These are phyloP conservation scores for Erodium chrysanthum DNA, from an alignment of 441 rosid species.

Conservation along the genomic window DNA sequence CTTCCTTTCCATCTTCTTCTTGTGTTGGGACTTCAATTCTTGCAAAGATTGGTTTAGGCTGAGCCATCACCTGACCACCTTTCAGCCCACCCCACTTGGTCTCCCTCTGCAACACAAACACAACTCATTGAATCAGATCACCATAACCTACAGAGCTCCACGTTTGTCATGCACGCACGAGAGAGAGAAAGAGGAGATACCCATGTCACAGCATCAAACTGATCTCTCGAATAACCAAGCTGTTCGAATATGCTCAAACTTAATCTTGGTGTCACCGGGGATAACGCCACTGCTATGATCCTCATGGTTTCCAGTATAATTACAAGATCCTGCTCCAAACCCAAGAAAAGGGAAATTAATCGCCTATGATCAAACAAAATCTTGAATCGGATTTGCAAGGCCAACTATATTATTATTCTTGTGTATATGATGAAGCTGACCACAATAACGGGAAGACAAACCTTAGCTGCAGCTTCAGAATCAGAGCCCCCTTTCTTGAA, in stretches of 20 bases:
- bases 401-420: too few relatives aligned
- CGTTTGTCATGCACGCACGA: not conserved
- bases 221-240: conserved; percentile 64
- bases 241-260: conserved; percentile 63
- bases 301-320: conserved; percentile 78
- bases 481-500: conserved; percentile 80
- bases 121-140: conserved; percentile 6
- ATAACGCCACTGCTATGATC: conserved; percentile 60
- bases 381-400: not conserved
- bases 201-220: conserved; percentile 46
- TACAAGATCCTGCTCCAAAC: conserved; percentile 60
- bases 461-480: conserved; percentile 86
- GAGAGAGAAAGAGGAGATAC: conserved; percentile 25
- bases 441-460: conserved; percentile 11
- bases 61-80: conserved; percentile 74
- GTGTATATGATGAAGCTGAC: too few relatives aligned
- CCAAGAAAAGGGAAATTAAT: conserved; percentile 8
- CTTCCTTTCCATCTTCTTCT: conserved; percentile 22
- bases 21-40: conserved; percentile 50
- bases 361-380: not conserved
- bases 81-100: conserved; percentile 88
- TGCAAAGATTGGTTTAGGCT: conserved; percentile 65
- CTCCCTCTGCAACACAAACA: conserved; percentile 34
- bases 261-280: conserved; percentile 66
- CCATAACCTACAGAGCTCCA: not conserved